Base-by-base conservation (phyloP, 176 grass and related monocot species). In the Dactylis glomerata region DNA sequence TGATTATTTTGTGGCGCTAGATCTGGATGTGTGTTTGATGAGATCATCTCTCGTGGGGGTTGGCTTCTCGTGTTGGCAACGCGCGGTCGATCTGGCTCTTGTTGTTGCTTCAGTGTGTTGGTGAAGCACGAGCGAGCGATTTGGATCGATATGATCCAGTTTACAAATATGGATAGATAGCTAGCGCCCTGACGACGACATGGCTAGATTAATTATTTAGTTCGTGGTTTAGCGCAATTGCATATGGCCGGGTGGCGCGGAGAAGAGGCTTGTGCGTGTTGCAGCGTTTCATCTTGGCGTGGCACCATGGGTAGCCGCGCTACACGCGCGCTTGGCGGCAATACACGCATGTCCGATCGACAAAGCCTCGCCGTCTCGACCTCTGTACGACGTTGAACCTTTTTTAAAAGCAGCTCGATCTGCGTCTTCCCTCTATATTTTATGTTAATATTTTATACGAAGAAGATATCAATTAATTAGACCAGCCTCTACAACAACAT, bases 191-290 rank as follows among this genome's bases (percentile, higher is more conserved):
- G 19, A 52, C 50, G 5, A 52, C 6, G 36, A 47, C 27, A 64
- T 32, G 61, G 61, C 0, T 10, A 10, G 10, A 42, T 10, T 65
- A 65, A 33, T 33, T 20, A 26, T 16, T 63, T 61, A 27, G 5
- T 6, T n/a, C 3, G 50, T 51, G 17, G 17, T 52, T 52, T 52
- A 52, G 19, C 50, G 2, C 6, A 15, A 20, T 27, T 5, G 28
- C 15, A 8, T 36, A 40, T n/a, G 0, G 44, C 16, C 71, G 45
- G 16, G 27, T 33, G 16, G 45, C 19, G 28, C 4, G 26, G 49
- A 30, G 10, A 6, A 34, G 34, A 42, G 34, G 24, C 80, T 82
- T 42, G 80, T 71, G 66, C 80, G 81, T 82, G 64, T 47, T 74
- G 54, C 52, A 6, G 6, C 2, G 27, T 7, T 30, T 63, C 59